Evolutionary conservation across 1,284 basidiomycete genomes (phyloP), one percentile per base, ranked within the genome.

Genomic region (Pseudozyma sp.): DNA sequence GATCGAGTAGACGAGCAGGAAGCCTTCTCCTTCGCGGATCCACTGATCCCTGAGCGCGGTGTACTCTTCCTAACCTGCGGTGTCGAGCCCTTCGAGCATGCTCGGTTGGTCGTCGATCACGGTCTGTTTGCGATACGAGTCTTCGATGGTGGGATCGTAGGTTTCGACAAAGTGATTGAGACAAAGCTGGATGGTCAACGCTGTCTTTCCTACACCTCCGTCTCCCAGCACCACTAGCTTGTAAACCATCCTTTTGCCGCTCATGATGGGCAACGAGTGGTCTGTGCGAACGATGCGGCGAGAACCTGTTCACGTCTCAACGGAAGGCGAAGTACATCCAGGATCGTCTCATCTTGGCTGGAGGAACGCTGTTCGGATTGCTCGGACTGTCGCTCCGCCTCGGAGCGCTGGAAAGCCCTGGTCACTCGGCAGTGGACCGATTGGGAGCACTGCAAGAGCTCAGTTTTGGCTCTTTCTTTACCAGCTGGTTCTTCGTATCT

Each of bases 171-270:
- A 79, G 49, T 79, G 77, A 53, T 79, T 79, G 55, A 79, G 71
- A 67, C 81, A 83, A 17, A 83, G 79, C 57, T 81, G 79, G 53
- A 97, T 94, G 74, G 94, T 95, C 82, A 98, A 86, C 24, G 95
- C 95, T 61, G 95, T 97, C 88, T 97, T 98, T 75, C 95, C 95
- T 37, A 97, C 95, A 87, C 95, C 95, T 86, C 95, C 95, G 86
- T 98, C 95, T 76, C 94, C 94, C 61, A 97, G 89, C 76, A 97
- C 94, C 75, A 94, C 94, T 81, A 97, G 90, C 87, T 92, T 90
- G 91, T 92, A 94, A 42, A 77, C 73, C 75, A 77, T 77, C 72
- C 70, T 75, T 47, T 75, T 75, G 40, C 68, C 72, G 44, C 68
- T 75, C 72, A 75, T 75, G 54, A 19, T 70, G 64, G 52, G 54